Evolutionary conservation across 1,139 yeast genomes (phyloP), one percentile per base, ranked within the genome.

Genomic region (Yarrowia galli): DNA sequence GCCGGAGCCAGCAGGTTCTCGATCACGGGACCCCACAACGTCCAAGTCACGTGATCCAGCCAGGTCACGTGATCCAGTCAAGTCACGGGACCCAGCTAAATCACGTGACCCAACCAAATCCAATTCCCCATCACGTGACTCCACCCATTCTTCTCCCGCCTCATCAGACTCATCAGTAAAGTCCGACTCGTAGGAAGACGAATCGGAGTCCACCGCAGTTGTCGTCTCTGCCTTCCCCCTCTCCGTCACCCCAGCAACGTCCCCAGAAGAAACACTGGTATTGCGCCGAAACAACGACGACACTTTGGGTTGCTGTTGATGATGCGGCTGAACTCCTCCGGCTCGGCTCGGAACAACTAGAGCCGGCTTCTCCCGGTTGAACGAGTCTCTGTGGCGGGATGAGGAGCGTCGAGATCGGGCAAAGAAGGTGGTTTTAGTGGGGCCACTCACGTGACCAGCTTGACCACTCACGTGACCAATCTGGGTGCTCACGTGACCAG

Each of bases 131-230:
- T 16, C 42, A 38, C 42, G 42, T 16, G 18, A 38, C n/a, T n/a
- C n/a, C n/a, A n/a, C n/a, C n/a, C 42, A 3, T 20, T 9, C 46
- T 7, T 8, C 25, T 12, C 18, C 64, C 22, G 18, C 48, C n/a
- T 49, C 67, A 60, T 70, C 70, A 51, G 71, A 49, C 36, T 49
- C 65, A 70, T 58, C 58, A 63, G 72, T 46, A 38, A 68, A 68
- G 22, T 69, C 71, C 13, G 72, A 70, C 43, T 71, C 74, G 43
- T n/a, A n/a, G n/a, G n/a, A n/a, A n/a, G n/a, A n/a, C n/a, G n/a
- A n/a, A n/a, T 69, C 68, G 16, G 68, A 71, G 15, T 69, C 70
- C 53, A 28, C 43, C 32, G 64, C n/a, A 58, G 32, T 58, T 51
- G 4, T 51, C 43, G 9, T 58, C 64, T 3, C 7, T 7, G 6